Evolutionary conservation across 306 rosid species (phyloP), one percentile per base, ranked within the genome.

Genomic region (Morella rubra): DNA sequence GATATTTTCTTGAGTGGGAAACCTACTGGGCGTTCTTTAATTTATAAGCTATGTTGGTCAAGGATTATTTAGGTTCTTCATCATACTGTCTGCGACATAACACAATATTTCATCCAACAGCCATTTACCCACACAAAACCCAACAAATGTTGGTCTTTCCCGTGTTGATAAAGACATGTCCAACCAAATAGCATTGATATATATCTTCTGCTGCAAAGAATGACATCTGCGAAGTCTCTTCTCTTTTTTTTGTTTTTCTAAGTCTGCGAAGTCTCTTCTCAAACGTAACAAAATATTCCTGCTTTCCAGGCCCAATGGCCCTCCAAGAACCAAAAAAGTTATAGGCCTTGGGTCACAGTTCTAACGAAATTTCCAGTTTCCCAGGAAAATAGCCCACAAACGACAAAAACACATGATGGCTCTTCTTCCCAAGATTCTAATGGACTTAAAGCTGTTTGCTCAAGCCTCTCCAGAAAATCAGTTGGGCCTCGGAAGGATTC

Each of bases 61-160:
- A 10, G 50, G 49, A 42, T 42, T 41, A 44, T 41, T 66, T 20
- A 27, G 4, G 7, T 4, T 66, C 32, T 66, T 66, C 18, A 66
- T 66, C 51, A 42, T 66, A 66, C 46, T 66, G 27, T 42, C 71
- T 18, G 46, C 71, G 50, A 42, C 71, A 4, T 65, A 40, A 49
- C 0, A 16, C 46, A 18, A 24, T 8, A 44, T 41, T 9, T 16
- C 42, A 22, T 44, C 71, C 24, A 5, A 42, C 15, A 18, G 15
- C 1, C 13, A 64, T 44, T 65, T 40, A 41, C 20, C 49, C 27
- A 65, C 7, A 18, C 41, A 19, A 18, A 65, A 65, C 50, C 71
- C 49, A 47, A 65, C 27, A 18, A 42, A 18, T 13, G 42, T 18
- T 65, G 41, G 41, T 10, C 46, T 16, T 41, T 42, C 50, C 49